phyloP scores from a whole-genome alignment of 805 yeast species.

The Blastobotrys terrestris region DNA sequence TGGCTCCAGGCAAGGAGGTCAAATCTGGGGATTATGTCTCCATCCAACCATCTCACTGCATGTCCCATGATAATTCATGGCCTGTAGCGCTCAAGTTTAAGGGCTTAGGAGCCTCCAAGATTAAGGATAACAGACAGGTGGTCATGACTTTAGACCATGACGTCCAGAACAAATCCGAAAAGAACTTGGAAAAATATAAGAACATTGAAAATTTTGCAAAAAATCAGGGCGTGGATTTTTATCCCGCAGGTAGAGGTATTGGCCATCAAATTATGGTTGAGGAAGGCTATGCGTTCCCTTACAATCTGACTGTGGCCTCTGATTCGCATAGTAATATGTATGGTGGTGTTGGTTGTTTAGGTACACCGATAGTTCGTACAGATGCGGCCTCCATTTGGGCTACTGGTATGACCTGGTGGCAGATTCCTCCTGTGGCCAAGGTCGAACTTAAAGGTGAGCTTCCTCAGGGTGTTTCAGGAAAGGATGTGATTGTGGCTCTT shows the following conservation, averaged over 20 bases:
- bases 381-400: conserved; percentile 99
- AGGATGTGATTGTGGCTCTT: conserved; percentile 92
- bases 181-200: conserved; percentile 77
- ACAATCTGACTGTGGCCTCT: conserved; percentile 88
- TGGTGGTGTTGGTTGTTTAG: conserved; percentile 93
- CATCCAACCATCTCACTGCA: conserved; percentile 92
- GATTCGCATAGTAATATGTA: conserved; percentile 98
- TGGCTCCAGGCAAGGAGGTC: conserved; percentile 69
- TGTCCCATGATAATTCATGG: conserved; percentile 99
- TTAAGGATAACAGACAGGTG: conserved; percentile 81
- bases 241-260: conserved; percentile 98
- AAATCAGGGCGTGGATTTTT: conserved; percentile 89
- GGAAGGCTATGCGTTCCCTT: conserved; percentile 97
- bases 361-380: conserved; percentile 96
- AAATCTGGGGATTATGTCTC: conserved; percentile 92
- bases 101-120: conserved; percentile 85
- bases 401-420: conserved; percentile 99
- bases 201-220: conserved; percentile 88
- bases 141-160: conserved; percentile 97
- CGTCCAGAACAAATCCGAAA: conserved; percentile 87
- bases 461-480: conserved; percentile 87
- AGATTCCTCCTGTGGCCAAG: conserved; percentile 96
- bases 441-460: conserved; percentile 79
- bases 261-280: conserved; percentile 99
- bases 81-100: conserved; percentile 96